phyloP scores from a whole-genome alignment of 2,329 filamentous ascomycete species.

The Simplicillium aogashimaense region DNA sequence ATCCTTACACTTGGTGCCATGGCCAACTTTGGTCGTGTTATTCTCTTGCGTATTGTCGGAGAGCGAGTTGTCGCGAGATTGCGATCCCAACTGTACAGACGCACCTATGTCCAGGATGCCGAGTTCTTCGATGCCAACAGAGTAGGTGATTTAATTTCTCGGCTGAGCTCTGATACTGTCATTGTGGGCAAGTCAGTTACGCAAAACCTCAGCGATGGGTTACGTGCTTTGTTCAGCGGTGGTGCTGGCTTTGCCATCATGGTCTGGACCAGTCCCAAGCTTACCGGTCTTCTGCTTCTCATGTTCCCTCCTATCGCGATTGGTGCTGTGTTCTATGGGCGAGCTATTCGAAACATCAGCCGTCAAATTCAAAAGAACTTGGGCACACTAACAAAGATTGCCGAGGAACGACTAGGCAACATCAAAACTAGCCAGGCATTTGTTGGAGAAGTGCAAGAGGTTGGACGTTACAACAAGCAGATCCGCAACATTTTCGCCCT shows the following conservation, averaged over 20 bases:
- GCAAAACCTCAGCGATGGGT: slow-evolving; percentile 93
- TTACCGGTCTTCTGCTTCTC: slow-evolving; percentile 76
- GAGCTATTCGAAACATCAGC: slow-evolving; percentile 79
- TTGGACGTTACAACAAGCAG: slow-evolving; percentile 83
- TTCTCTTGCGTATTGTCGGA: slow-evolving; percentile 86
- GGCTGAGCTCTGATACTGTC: slow-evolving; percentile 90
- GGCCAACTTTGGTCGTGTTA: slow-evolving; percentile 89
- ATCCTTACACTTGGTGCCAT: slow-evolving; percentile 75
- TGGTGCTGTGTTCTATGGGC: slow-evolving; percentile 84
- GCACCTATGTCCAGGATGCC: slow-evolving; percentile 93
- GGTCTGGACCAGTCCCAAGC: slow-evolving; percentile 87
- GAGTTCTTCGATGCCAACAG: slow-evolving; percentile 98
- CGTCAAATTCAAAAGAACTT: slow-evolving; percentile 90
- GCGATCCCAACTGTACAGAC: slow-evolving; percentile 79
- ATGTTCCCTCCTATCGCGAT: slow-evolving; percentile 88
- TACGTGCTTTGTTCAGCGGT: slow-evolving; percentile 82
- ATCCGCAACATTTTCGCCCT: slow-evolving; percentile 86
- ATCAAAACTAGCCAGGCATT: slow-evolving; percentile 96
- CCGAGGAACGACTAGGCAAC: slow-evolving; percentile 94
- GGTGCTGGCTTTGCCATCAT: slow-evolving; percentile 84
- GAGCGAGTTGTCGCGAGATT: slow-evolving; percentile 89
- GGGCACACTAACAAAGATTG: slow-evolving; percentile 89
- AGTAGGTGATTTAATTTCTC: slow-evolving; percentile 90
- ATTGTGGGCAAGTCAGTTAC: slow-evolving; percentile 98
- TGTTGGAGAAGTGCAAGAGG: slow-evolving; percentile 83